Evolutionary conservation across 2,329 filamentous ascomycete species (phyloP), one percentile per base, ranked within the genome.

Genomic region (Colletotrichum neosansevieriae): DNA sequence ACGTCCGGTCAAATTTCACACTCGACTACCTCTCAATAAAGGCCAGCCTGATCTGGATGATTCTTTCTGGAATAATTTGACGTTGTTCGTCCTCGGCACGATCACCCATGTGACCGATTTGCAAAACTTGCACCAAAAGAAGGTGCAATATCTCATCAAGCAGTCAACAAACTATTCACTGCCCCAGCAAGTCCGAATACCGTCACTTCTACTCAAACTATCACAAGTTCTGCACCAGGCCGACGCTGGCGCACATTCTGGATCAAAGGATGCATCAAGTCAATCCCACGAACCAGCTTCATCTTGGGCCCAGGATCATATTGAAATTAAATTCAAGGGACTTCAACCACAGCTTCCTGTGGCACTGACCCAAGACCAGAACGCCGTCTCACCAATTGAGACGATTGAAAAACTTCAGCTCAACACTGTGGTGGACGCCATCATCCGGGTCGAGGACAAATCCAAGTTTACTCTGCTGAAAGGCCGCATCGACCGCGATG

Each of bases 231-330:
- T 68, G 10, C 38, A 17, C n/a, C 50, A 58, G 2, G n/a, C 61
- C 17, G 58, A 56, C 11, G 29, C 15, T 6, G 40, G 44, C 15
- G 17, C 40, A 32, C 67, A 49, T 9, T 24, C 40, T 13, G 24
- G 12, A 24, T 21, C 49, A 17, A 36, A 57, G 13, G 61, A 71
- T 73, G 47, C 72, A 62, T 32, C 72, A 63, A 36, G 67, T 63
- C n/a, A 66, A 71, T 4, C 72, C 76, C 38, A 77, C 34, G 42
- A 58, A 7, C 24, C n/a, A 36, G 34, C 42, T 15, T 62, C 59
- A 10, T 63, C 81, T 3, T 92, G 89, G 89, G 88, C 88, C 2
- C 81, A 83, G 45, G 85, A 92, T 67, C 83, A 84, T 40, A 82
- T 92, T 32, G 83, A 84, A 57, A 80, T 92, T 57, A 82, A 81